Evolutionary conservation across 164 flowering plant species (phyloP), one percentile per base, ranked within the genome.

Genomic region (Echeveria elegans): DNA sequence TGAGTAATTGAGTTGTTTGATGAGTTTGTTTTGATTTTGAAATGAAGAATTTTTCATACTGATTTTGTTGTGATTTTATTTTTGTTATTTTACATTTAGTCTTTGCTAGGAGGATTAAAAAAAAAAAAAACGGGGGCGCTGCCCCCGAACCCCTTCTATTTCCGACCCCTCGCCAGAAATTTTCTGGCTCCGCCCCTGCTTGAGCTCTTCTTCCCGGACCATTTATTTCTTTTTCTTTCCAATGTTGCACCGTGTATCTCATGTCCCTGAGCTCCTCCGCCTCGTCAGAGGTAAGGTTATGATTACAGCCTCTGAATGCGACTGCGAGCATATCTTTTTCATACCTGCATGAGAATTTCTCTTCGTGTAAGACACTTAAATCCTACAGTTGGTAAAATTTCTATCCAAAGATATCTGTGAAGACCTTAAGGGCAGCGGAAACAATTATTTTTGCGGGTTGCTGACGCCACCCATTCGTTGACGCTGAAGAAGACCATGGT

Each of bases 221-320:
- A 66, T 91, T 80, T 41, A 93, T 93, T 70, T 85, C 96, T 70
- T 93, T 93, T 77, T 88, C 97, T 69, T 93, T 93, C 98, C 98
- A 93, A 66, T 90, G 97, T 60, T 77, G 77, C 2, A 83, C 83
- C 5, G 21, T 75, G 66, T 87, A 83, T 67, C 98, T 79, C 96
- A 93, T 87, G 0, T 3, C 45, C 16, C 75, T 74, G 14, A 93
- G 88, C 66, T 88, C 96, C 69, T 84, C 79, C 2, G 82, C 83
- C 74, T 92, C 96, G 21, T 30, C 72, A 0, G 62, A 63, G 0
- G 90, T 87, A 1, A 90, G 89, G 71, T 88, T 90, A 79, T 92
- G 87, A 74, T 71, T 85, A 78, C 98, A 92, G 24, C 98, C 98
- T 0, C 96, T 90, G 76, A 92, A 88, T 23, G 96, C n/a, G n/a